Evolutionary conservation across 2,329 filamentous ascomycete genomes (phyloP), one percentile per base, ranked within the genome.

Genomic region (Alternaria longipes): DNA sequence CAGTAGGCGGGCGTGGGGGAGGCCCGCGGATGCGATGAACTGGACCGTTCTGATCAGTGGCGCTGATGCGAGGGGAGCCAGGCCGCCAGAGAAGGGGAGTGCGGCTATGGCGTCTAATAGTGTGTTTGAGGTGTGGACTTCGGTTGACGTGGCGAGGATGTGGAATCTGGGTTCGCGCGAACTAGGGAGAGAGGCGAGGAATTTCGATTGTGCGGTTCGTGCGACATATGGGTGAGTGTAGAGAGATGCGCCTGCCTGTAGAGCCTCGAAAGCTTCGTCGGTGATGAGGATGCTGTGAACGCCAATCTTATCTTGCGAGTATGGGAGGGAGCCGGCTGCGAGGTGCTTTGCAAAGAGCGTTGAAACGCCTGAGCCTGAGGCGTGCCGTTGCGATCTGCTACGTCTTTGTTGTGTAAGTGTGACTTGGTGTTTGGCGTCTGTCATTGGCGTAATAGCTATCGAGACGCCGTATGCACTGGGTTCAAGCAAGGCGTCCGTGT

Each of bases 321-420:
- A 75, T 2, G 75, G 75, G 1, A 78, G 52, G 8, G 71, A 74
- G 41, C 75, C 74, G 9, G 65, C 68, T 9, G 74, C 73, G 8
- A 78, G 53, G 45, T 78, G 75, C 55, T 77, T 78, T 42, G 75
- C 74, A 53, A 67, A 73, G 8, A 78, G 64, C 5, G 67, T 62
- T n/a, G 74, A 78, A 46, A 70, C 69, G 8, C 70, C 62, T 1
- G 72, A 72, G 26, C 71, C 70, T 32, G 54, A 63, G 1, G 70
- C 57, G 2, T 70, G 68, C 20, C 66, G 61, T 34, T 76, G 73
- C 2, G 68, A 59, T 26, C 69, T 63, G 18, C 56, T 67, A 11
- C 65, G 71, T 40, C 69, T 74, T 42, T 72, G 67, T 32, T 70
- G 65, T 32, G 46, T 58, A 16, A 78, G 65, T 1, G 67, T 66